Evolutionary conservation across 2,329 filamentous ascomycete genomes (phyloP), one percentile per base, ranked within the genome.

Genomic region (Incumbomyces lentus): DNA sequence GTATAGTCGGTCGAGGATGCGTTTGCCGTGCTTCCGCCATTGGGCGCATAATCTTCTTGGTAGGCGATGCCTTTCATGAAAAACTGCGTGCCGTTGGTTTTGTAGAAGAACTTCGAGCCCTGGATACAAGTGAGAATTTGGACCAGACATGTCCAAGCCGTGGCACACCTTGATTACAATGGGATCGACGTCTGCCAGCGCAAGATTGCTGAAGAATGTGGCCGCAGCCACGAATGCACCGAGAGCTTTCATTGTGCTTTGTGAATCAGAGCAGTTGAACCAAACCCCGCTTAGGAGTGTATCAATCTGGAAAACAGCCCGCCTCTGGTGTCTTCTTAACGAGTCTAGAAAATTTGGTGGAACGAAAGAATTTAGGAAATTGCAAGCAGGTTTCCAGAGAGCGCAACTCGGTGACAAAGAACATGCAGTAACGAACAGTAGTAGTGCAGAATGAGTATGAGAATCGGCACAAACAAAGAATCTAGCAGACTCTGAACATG

Each of bases 31-130:
- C 49, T 49, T 22, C 44, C 51, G 44, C 76, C 71, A 54, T 72
- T 72, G 54, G 55, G 61, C 49, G 61, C 65, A 57, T 74, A 69
- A 59, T 90, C 85, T 71, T 89, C 80, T 73, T 98, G 92, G 71
- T 98, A 98, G 56, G 92, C 92, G 58, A 98, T 75, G 70, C 92
- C 92, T 67, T 84, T 86, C 67, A 96, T 86, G 74, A 81, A 93
- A 73, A 85, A 86, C 69, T 86, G 77, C 18, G 79, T 82, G 59
- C 82, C 82, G 65, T 82, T 84, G 65, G 82, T 84, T 66, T 85
- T 76, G 73, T 84, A 89, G 75, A 93, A 95, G 75, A 95, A 90
- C 68, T 92, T 89, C 63, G 78, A 78, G 58, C 86, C 82, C 77
- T 82, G 47, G 50, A 47, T 55, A 60, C 55, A 40, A 29, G 19